Conservation (phyloP, 306 rosid species). For the Casuarina cunninghamiana region DNA sequence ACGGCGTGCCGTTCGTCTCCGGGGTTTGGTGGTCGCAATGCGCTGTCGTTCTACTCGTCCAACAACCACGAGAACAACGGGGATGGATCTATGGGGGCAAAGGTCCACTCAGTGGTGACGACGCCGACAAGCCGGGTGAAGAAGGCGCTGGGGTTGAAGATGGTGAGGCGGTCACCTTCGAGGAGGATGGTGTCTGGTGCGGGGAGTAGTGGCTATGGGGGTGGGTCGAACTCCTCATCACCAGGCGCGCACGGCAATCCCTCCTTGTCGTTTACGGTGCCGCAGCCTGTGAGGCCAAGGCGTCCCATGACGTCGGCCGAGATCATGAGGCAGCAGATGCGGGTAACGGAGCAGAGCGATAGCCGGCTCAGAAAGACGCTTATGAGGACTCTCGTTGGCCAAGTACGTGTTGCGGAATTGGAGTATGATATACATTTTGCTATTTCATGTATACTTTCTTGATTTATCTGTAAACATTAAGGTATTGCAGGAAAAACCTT, state of each 20-base stretch:
- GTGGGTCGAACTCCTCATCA: conserved; percentile 48
- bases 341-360: conserved; percentile 85
- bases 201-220: conserved; percentile 19
- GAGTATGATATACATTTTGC: neutral
- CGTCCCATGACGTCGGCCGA: conserved; percentile 98
- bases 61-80: conserved; percentile 22
- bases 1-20: conserved; percentile 80
- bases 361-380: conserved; percentile 76
- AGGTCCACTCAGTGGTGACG: conserved; percentile 56
- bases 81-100: conserved; percentile 18
- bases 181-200: conserved; percentile 68
- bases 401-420: conserved; percentile 45
- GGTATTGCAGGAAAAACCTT: no score
- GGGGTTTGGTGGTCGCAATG: conserved; percentile 73
- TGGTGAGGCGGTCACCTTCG: conserved; percentile 82
- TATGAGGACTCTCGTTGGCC: conserved; percentile 90
- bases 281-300: conserved; percentile 48
- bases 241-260: conserved; percentile 32
- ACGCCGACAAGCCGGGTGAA: conserved; percentile 79
- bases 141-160: conserved; percentile 75
- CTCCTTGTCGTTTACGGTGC: conserved; percentile 25
- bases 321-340: conserved; percentile 98
- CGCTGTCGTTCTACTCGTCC: conserved; percentile 47
- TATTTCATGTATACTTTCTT: neutral
- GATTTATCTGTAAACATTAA: no score